Conservation (phyloP, 805 yeast genomes). For the Lachancea quebecensis region DNA sequence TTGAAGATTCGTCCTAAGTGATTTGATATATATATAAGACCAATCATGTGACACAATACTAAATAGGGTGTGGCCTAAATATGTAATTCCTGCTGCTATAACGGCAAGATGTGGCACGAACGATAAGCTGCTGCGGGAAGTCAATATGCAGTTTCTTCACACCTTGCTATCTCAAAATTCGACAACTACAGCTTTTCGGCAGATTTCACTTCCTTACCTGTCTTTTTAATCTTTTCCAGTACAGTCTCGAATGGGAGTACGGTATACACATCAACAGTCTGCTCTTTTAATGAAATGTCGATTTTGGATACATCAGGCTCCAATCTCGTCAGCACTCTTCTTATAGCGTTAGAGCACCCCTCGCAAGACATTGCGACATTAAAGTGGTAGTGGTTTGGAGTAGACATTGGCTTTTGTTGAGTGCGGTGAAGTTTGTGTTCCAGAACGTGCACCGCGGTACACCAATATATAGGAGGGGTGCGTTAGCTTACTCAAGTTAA, state of each 20-base stretch:
- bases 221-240: constrained; percentile 73
- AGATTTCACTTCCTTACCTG: constrained; percentile 75
- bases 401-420: constrained; percentile 29
- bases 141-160: no score
- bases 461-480: no score
- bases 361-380: constrained; percentile 82
- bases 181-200: constrained; percentile 44
- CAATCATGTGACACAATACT: no score
- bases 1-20: no score
- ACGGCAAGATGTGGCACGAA: no score
- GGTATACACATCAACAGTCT: constrained; percentile 73
- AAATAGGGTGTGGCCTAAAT: no score
- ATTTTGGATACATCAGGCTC: constrained; percentile 64
- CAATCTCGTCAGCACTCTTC: constrained; percentile 60
- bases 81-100: no score
- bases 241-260: constrained; percentile 67
- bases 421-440: not conserved
- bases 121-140: no score
- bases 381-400: constrained; percentile 62
- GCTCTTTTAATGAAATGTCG: constrained; percentile 71
- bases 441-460: no score
- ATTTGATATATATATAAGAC: no score
- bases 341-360: constrained; percentile 84
- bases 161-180: not conserved
- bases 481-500: no score